These are phyloP conservation scores for Rubus parviflorus DNA, from an alignment of 306 rosid species.

Conservation along the genomic window DNA sequence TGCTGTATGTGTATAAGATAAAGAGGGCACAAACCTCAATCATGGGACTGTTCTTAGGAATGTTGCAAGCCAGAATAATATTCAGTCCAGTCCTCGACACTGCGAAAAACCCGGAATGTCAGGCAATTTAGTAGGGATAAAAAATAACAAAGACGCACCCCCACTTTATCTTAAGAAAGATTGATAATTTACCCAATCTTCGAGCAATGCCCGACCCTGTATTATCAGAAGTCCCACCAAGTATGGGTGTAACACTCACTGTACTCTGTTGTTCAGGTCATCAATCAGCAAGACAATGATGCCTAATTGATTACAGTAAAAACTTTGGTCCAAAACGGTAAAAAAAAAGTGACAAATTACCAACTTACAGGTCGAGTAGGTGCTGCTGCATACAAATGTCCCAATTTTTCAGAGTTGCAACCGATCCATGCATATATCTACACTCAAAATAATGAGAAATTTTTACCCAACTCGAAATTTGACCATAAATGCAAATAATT, in stretches of 20 bases:
- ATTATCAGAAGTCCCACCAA: slow-evolving; percentile 85
- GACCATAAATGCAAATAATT: background rate
- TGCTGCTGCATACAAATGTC: slow-evolving; percentile 83
- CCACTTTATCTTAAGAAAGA: background rate
- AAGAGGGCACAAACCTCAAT: slow-evolving; percentile 56
- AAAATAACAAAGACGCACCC: background rate
- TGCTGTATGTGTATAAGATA: background rate
- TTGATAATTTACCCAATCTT: slow-evolving; percentile 55
- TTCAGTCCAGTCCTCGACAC: slow-evolving; percentile 80
- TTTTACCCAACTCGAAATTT: background rate
- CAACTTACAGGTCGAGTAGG: slow-evolving; percentile 67
- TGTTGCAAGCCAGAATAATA: slow-evolving; percentile 77
- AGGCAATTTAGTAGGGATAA: slow-evolving; percentile 1
- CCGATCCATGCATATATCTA: slow-evolving; percentile 90
- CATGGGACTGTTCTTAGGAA: slow-evolving; percentile 74
- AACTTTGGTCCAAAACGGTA: background rate
- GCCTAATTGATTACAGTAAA: background rate
- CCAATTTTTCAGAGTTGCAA: slow-evolving; percentile 75
- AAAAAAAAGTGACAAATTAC: background rate
- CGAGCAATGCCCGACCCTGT: slow-evolving; percentile 86
- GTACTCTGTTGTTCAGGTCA: slow-evolving; percentile 42
- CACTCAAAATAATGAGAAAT: background rate
- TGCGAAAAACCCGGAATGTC: slow-evolving; percentile 26
- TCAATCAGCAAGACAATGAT: background rate
- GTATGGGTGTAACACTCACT: slow-evolving; percentile 70